Evolutionary conservation across 2,329 filamentous ascomycete genomes (phyloP), one percentile per base, ranked within the genome.

Genomic region (Sclerotinia glacialis): DNA sequence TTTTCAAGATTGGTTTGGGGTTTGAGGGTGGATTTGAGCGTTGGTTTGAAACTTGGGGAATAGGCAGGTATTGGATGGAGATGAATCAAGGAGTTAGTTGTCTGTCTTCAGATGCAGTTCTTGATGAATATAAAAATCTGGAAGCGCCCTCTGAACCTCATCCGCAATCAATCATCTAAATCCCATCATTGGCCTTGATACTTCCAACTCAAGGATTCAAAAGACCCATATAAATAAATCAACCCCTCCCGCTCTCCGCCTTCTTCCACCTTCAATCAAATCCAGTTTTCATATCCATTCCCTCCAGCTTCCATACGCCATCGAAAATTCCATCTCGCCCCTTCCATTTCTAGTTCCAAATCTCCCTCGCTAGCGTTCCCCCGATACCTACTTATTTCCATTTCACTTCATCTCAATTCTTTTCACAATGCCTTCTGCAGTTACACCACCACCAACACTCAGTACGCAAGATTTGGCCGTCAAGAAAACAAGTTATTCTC

Each of bases 391-490:
- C 28, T 34, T 28, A 52, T 14, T n/a, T 16, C 7, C 6, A 37
- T 26, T 34, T 18, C 8, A 7, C 47, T 34, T 34, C 23, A 9
- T 40, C 23, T 21, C 3, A 12, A 28, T 9, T 42, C 9, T 44
- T 50, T 52, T 69, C 74, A 79, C 72, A 8, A 80, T 81, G 78
- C 79, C 78, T 73, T 71, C 74, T 69, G 78, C 79, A 55, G 71
- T 78, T 62, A 76, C 76, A 55, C 76, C 77, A 61, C 74, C 78
- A 61, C 74, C 78, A 31, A 55, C 72, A 53, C 67, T 74, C 44
- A 71, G 71, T 65, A 71, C 67, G 40, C 78, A 80, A 72, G 70
- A 68, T 49, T 67, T 75, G 16, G 59, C 68, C 42, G 71, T 74
- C 34, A 72, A 69, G 7, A 73, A 68, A 61, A 71, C 74, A 21